phyloP scores from a whole-genome alignment of 306 rosid species.

The Glycine soja region DNA sequence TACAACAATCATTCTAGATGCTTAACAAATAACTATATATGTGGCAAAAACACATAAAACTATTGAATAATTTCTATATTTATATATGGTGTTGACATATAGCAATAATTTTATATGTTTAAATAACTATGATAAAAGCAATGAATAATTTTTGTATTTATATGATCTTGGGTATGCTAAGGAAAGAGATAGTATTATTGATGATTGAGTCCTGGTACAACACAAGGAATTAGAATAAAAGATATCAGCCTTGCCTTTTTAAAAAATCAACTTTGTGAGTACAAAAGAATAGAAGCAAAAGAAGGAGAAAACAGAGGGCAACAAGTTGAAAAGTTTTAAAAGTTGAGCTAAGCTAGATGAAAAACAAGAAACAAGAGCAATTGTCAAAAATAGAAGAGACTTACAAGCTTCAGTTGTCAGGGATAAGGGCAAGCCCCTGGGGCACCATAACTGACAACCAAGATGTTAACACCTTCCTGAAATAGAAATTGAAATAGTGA shows the following conservation, averaged over 20 bases:
- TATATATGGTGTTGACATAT: no score
- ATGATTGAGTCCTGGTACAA: neutral
- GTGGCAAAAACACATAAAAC: neutral
- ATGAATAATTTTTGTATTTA: no score
- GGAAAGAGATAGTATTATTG: slow-evolving; percentile 21
- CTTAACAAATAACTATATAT: slow-evolving; percentile 1
- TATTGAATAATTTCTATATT: neutral
- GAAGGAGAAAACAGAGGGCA: slow-evolving; percentile 1
- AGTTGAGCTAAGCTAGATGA: slow-evolving; percentile 35
- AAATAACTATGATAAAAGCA: no score
- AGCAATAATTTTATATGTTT: no score
- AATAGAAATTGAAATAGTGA: slow-evolving; percentile 37
- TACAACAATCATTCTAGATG: slow-evolving; percentile 32
- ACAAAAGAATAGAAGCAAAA: slow-evolving; percentile 16
- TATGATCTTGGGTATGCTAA: neutral
- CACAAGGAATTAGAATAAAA: no score
- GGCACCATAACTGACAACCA: slow-evolving; percentile 90
- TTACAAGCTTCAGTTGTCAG: slow-evolving; percentile 79
- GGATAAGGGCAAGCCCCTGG: slow-evolving; percentile 90
- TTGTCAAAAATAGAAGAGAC: slow-evolving; percentile 37
- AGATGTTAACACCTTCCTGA: slow-evolving; percentile 85
- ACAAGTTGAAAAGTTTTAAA: slow-evolving; percentile 26
- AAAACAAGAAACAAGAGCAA: slow-evolving; percentile 36
- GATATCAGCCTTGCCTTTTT: neutral
- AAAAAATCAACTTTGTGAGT: slow-evolving; percentile 1